A percentile compares a stretch with the other conserved stretches of the same genome.
Evolutionary conservation across 2,329 filamentous ascomycete species (phyloP).

Genomic region (Penicillium verrucosum): DNA sequence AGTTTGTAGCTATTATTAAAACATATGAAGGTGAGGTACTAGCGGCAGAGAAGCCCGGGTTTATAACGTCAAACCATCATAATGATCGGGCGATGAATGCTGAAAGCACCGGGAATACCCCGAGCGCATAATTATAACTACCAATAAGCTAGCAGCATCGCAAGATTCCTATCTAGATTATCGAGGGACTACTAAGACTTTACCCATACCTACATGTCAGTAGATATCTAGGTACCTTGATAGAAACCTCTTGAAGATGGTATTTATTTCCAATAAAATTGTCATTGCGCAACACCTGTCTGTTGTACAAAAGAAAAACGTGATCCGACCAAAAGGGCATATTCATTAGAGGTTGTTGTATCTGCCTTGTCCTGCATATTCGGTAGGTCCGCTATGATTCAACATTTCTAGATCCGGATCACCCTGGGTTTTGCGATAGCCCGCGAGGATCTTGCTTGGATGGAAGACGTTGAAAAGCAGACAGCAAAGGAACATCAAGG

Average conservation of each 20-base stretch:
- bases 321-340: neutral
- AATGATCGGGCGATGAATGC: neutral
- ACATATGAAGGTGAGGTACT: neutral
- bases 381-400: neutral
- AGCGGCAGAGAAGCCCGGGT: neutral
- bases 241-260: too few relatives aligned
- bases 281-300: neutral
- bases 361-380: neutral
- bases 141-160: neutral
- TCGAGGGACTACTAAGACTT: too few relatives aligned
- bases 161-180: too few relatives aligned
- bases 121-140: too few relatives aligned
- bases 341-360: neutral
- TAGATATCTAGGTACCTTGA: neutral
- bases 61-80: neutral
- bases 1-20: neutral
- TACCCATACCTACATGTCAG: too few relatives aligned
- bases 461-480: constrained; percentile 14
- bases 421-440: neutral
- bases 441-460: constrained; percentile 11
- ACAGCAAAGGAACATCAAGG: constrained; percentile 15
- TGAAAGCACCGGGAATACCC: neutral
- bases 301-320: neutral
- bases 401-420: constrained; percentile 15
- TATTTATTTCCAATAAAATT: neutral